Evolutionary conservation across 75 land plant species (phyloP), one percentile per base, ranked within the genome.

Genomic region (Sequoia sempervirens): DNA sequence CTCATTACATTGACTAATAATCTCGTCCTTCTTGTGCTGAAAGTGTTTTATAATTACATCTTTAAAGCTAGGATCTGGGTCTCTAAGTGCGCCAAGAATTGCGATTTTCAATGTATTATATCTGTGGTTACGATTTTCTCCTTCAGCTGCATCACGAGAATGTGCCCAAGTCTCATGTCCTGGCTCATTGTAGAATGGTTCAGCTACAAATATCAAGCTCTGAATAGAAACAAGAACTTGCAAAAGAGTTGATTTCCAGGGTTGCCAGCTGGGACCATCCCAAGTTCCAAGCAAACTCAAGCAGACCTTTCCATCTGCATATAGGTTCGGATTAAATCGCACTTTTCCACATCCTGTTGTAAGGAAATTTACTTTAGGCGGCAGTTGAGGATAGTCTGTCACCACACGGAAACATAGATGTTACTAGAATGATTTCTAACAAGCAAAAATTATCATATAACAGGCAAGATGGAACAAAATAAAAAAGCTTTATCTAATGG

Each of bases 271-370:
- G 34, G 90, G 90, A 50, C 90, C 90, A 66, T 56, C 81, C 90
- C 90, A 89, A 43, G 90, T 89, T 30, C 90, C 90, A 28, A 89
- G 82, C 82, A 89, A 80, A 84, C 90, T 89, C 66, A 89, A 78
- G 74, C 90, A 89, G 43, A 89, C 89, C 85, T 87, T 84, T 26
- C 90, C 90, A 58, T 80, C 46, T 18, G 81, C 86, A 84, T 89
- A 89, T 17, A 89, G 79, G 79, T 89, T 89, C 45, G 90, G 90
- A 89, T 89, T 89, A 43, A 89, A 89, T n/a, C 89, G 82, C 58
- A 89, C 88, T 64, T 72, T 87, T 26, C 90, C 90, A 84, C 90
- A 89, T 68, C 90, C 90, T 17, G 90, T 89, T 53, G 90, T 89
- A 18, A 89, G 66, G 74, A 87, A 89, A 14, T 84, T 89, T 30